A percentile compares a stretch with the other conserved stretches of the same genome.
Conservation (phyloP, 345 rosid genomes). For the Reutealis trisperma region DNA sequence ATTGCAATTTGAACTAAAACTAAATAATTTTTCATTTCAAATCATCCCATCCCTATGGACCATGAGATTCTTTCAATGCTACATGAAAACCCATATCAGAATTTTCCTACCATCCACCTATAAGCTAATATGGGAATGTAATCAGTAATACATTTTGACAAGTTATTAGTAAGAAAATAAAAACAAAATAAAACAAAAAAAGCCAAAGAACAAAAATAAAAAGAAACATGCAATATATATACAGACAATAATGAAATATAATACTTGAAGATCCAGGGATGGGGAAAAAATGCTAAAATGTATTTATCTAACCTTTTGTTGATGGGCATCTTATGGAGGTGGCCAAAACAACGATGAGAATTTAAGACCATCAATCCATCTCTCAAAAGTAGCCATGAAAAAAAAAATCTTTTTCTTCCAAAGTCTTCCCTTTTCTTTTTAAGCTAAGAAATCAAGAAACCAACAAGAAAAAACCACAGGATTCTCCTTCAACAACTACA, state of each 20-base stretch:
- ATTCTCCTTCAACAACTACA: slow-evolving; percentile 27
- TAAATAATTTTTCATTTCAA: too few relatives aligned
- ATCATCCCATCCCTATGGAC: too few relatives aligned
- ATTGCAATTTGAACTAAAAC: too few relatives aligned
- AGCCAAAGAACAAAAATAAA: not conserved
- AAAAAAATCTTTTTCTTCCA: not conserved
- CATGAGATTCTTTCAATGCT: too few relatives aligned
- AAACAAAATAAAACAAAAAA: too few relatives aligned
- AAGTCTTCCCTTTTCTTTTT: not conserved
- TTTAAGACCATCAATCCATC: slow-evolving; percentile 93
- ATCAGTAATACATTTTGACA: too few relatives aligned
- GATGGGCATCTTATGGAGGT: too few relatives aligned
- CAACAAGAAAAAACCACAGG: not conserved
- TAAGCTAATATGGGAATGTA: too few relatives aligned
- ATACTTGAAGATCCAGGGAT: not conserved
- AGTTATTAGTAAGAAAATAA: too few relatives aligned
- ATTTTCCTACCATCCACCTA: too few relatives aligned
- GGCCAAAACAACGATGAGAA: slow-evolving; percentile 81
- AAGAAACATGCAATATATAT: not conserved
- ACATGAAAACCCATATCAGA: too few relatives aligned
- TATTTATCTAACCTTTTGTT: slow-evolving; percentile 55
- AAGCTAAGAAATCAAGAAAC: not conserved
- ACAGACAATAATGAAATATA: not conserved
- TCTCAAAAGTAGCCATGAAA: slow-evolving; percentile 75
- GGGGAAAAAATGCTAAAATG: not conserved